Evolutionary conservation across 768 basidiomycete genomes (phyloP), one percentile per base, ranked within the genome.

Genomic region (Multifurca ochricompacta): DNA sequence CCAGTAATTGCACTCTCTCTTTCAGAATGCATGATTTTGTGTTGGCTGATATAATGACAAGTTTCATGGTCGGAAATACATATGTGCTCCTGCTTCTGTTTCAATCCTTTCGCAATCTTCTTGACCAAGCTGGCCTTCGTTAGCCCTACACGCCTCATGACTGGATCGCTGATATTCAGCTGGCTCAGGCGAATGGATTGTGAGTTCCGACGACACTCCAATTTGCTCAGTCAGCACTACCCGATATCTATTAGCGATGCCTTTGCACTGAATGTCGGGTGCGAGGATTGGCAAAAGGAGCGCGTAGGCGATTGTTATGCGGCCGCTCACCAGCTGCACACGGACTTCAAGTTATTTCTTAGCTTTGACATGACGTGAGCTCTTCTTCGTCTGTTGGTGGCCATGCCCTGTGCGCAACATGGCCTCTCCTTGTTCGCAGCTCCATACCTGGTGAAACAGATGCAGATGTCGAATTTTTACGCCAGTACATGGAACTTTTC

Each of bases 321-420:
- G 40, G 80, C 83, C 30, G 83, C 84, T 3, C 63, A 64, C 16
- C 70, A 76, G 45, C 74, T 74, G 23, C 53, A 54, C 3, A 54
- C 53, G 34, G 50, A 37, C 10, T 71, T 71, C 67, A 67, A 67
- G 60, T 45, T 73, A 28, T 71, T 72, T 55, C 34, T 73, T 16
- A 68, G 64, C 47, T 68, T 73, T 54, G 72, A 73, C 56, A 70
- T 73, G 71, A 63, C 63, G 69, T 69, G 50, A 30, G 48, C 18
- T 19, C 36, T 25, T 18, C 42, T 23, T 44, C 19, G 13, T 23
- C 35, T 23, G 6, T 37, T 30, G 3, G 16, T 4, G 6, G 9
- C 28, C 11, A 1, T 30, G 25, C 10, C 11, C 19, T 4, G 1
- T 39, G 6, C 14, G 18, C 34, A 2, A 10, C 1, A 16, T 10